phyloP scores from a whole-genome alignment of 1,139 yeast genomes.

The Protomyces arabidopsidicola region DNA sequence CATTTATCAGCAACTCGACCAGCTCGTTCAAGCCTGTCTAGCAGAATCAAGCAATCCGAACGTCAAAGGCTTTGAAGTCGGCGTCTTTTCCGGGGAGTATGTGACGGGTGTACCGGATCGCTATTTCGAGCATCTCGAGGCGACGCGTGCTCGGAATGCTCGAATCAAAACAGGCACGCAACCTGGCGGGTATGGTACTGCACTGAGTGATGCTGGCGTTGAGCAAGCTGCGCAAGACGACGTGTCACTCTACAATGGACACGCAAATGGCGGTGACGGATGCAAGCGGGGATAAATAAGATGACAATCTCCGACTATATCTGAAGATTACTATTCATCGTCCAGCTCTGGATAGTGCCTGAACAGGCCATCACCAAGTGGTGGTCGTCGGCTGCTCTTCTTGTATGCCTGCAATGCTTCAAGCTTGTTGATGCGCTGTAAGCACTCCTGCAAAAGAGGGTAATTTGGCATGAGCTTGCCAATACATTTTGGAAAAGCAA shows the following conservation, averaged over 20 bases:
- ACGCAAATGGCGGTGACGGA: constrained; percentile 5
- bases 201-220: constrained; percentile 8
- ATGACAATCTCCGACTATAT: not conserved
- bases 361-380: constrained; percentile 17
- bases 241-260: constrained; percentile 22
- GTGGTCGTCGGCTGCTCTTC: constrained; percentile 1
- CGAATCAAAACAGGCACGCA: not conserved
- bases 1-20: constrained; percentile 78
- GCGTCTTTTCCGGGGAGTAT: constrained; percentile 94
- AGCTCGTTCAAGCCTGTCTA: constrained; percentile 71
- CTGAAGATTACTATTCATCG: not conserved
- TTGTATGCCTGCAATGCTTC: constrained; percentile 3
- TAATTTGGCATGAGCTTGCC: not conserved
- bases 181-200: not conserved
- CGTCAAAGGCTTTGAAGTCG: constrained; percentile 73
- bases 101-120: constrained; percentile 86
- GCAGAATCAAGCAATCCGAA: constrained; percentile 45
- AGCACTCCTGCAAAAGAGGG: constrained; percentile 1
- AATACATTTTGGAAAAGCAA: constrained; percentile 18
- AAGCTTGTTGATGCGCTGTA: not conserved
- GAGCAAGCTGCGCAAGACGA: constrained; percentile 22
- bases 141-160: constrained; percentile 16
- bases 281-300: constrained; percentile 21
- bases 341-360: constrained; percentile 25
- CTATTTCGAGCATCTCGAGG: constrained; percentile 74